A percentile compares a stretch with the other conserved stretches of the same genome.
phyloP scores from a whole-genome alignment of 371 early-diverging fungal genomes.

The Sporodiniella umbellata region DNA sequence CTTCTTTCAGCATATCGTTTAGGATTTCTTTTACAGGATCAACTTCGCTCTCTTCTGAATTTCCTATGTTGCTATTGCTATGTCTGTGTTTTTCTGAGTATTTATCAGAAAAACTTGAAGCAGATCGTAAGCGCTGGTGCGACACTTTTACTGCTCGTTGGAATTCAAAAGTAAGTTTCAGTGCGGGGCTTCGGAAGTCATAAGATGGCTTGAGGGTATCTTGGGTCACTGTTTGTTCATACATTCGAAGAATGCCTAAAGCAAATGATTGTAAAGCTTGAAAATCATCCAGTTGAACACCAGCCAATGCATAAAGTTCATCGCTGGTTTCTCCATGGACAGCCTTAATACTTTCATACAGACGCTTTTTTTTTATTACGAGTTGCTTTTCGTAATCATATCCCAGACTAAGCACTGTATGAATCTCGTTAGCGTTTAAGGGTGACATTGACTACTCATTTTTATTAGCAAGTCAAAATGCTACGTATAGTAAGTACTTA shows the following conservation, averaged over 20 bases:
- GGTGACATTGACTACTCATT: constrained; percentile 1
- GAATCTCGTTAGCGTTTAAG: constrained; percentile 18
- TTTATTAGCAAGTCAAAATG: too few relatives aligned
- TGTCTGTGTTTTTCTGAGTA: constrained; percentile 2
- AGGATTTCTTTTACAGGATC: constrained; percentile 37
- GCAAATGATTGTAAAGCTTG: constrained; percentile 40
- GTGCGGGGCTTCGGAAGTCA: constrained; percentile 42
- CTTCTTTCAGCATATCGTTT: constrained; percentile 42
- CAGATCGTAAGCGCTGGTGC: constrained; percentile 26
- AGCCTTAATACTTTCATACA: constrained; percentile 26
- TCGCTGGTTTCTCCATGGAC: constrained; percentile 21
- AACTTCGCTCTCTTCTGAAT: constrained; percentile 2
- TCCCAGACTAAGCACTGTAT: constrained; percentile 28
- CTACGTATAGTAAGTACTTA: too few relatives aligned
- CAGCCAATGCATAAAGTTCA: constrained; percentile 28
- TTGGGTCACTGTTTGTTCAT: constrained; percentile 30
- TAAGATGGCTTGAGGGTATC: constrained; percentile 10
- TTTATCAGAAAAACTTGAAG: constrained; percentile 9
- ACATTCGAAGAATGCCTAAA: constrained; percentile 42
- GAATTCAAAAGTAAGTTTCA: constrained; percentile 42
- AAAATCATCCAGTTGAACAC: constrained; percentile 36
- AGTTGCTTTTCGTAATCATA: constrained; percentile 23
- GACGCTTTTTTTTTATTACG: constrained; percentile 16
- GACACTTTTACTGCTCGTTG: constrained; percentile 42
- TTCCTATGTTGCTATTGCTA: neutral